Evolutionary conservation across 1,284 basidiomycete species (phyloP).

Genomic region (Boletellus deceptivus): DNA sequence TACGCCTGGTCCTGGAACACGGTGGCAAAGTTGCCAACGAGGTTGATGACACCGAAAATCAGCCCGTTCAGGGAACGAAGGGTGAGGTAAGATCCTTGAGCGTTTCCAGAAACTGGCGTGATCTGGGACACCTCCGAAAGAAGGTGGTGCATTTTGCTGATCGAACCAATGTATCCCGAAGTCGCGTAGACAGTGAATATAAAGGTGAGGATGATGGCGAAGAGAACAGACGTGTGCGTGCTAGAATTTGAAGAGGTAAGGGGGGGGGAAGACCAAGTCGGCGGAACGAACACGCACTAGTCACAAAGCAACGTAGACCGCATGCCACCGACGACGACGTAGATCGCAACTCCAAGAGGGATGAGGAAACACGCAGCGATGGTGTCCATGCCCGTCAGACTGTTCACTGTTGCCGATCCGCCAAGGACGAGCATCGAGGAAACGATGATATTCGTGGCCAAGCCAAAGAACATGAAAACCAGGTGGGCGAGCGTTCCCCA

Average conservation of each 20-base stretch:
- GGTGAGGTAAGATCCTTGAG: slow-evolving; percentile 69
- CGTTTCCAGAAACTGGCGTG: slow-evolving; percentile 62
- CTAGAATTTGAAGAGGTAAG: slow-evolving; percentile 36
- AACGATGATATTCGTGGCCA: slow-evolving; percentile 80
- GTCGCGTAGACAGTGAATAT: slow-evolving; percentile 78
- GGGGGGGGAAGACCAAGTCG: slow-evolving; percentile 21
- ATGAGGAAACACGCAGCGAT: slow-evolving; percentile 80
- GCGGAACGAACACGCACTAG: slow-evolving; percentile 42
- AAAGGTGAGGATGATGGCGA: slow-evolving; percentile 75
- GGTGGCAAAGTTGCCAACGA: slow-evolving; percentile 80
- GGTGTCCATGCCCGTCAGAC: slow-evolving; percentile 81
- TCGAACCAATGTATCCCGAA: slow-evolving; percentile 58
- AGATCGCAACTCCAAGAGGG: slow-evolving; percentile 58
- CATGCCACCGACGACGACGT: slow-evolving; percentile 64
- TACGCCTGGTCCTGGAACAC: slow-evolving; percentile 79
- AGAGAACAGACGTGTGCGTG: slow-evolving; percentile 79
- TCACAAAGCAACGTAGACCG: slow-evolving; percentile 58
- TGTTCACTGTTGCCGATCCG: slow-evolving; percentile 75
- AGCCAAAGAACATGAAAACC: slow-evolving; percentile 76
- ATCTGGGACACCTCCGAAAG: slow-evolving; percentile 48
- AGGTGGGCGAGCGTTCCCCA: slow-evolving; percentile 77
- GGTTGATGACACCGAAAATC: slow-evolving; percentile 88
- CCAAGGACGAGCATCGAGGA: slow-evolving; percentile 59
- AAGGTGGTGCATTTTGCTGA: slow-evolving; percentile 56
- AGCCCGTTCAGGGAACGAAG: slow-evolving; percentile 81